Evolutionary conservation across 2,329 filamentous ascomycete species (phyloP), one percentile per base, ranked within the genome.

Genomic region (Cladosporium sp.): DNA sequence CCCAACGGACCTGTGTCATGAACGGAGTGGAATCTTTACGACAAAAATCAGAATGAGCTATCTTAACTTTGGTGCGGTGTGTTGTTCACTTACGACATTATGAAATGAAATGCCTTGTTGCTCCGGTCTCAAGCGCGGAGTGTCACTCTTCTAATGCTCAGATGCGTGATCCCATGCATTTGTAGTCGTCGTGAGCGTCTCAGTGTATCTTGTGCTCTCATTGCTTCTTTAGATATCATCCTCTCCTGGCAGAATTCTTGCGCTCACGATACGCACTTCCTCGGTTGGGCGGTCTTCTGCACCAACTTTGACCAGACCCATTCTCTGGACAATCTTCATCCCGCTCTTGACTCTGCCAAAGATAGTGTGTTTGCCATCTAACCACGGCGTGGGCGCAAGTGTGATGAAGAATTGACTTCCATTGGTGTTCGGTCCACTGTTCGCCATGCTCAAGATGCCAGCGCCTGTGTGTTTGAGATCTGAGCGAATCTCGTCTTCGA

Each of bases 341-440:
- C 93, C 93, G 49, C 72, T 80, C 73, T 87, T 91, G 34, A 99
- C 90, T 48, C 92, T 76, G 1, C 93, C 93, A 66, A 99, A 99
- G 59, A 99, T 95, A 9, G 91, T 95, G 69, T 99, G 92, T 70
- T 96, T 96, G 18, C 91, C 90, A 70, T 99, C 93, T 53, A 99
- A 73, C 92, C 92, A 97, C 0, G 93, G 93, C 13, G 93, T 92
- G 4, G 92, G 92, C 7, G 90, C 92, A 29, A 97, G 77, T 0
- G 93, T 97, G 59, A 99, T 84, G 68, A 97, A 97, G 72, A 97
- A 99, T 72, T 97, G 93, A 52, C 83, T 89, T 17, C 92, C 92
- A 69, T 97, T 97, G 32, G 92, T 95, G 69, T 97, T 83, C 7
- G 89, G 88, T 0, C 93, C 93, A 13, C 85, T 84, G 71, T 99